These are phyloP conservation scores for Mortierella sp. DNA, from an alignment of 371 early-diverging fungal genomes.

Conservation along the genomic window DNA sequence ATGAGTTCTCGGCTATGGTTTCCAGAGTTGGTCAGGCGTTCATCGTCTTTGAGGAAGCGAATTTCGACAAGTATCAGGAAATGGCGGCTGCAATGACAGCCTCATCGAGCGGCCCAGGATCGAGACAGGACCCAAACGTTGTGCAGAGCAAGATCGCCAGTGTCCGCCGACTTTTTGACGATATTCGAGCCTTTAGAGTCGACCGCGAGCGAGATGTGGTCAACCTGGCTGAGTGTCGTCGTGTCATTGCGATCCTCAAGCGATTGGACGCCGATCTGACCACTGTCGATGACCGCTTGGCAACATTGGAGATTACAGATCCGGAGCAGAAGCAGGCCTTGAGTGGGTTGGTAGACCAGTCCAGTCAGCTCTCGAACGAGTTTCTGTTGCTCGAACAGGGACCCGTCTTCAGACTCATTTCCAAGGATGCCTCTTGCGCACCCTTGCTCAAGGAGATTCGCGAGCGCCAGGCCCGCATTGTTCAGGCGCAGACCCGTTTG, in stretches of 20 bases:
- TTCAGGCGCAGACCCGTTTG: slow-evolving; percentile 29
- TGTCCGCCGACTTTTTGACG: slow-evolving; percentile 30
- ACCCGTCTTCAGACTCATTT: slow-evolving; percentile 28
- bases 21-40: slow-evolving; percentile 24
- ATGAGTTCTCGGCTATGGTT: slow-evolving; percentile 33
- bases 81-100: slow-evolving; percentile 12
- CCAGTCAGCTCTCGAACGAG: slow-evolving; percentile 30
- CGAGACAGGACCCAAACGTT: slow-evolving; percentile 33
- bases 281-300: slow-evolving; percentile 12
- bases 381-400: slow-evolving; percentile 36
- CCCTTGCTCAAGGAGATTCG: slow-evolving; percentile 40
- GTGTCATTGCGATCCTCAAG: slow-evolving; percentile 14
- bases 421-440: slow-evolving; percentile 39
- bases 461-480: slow-evolving; percentile 19
- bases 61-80: slow-evolving; percentile 21
- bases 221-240: slow-evolving; percentile 45
- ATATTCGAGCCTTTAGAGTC: slow-evolving; percentile 25
- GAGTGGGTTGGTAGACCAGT: slow-evolving; percentile 29
- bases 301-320: slow-evolving; percentile 28
- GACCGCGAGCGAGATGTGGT: slow-evolving; percentile 52
- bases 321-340: slow-evolving; percentile 21
- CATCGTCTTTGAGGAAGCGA: slow-evolving; percentile 29
- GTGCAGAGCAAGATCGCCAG: slow-evolving; percentile 34
- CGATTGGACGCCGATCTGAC: slow-evolving; percentile 14
- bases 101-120: slow-evolving; percentile 23